Evolutionary conservation across 2,329 filamentous ascomycete species (phyloP).

Genomic region (Aspergillus niger): DNA sequence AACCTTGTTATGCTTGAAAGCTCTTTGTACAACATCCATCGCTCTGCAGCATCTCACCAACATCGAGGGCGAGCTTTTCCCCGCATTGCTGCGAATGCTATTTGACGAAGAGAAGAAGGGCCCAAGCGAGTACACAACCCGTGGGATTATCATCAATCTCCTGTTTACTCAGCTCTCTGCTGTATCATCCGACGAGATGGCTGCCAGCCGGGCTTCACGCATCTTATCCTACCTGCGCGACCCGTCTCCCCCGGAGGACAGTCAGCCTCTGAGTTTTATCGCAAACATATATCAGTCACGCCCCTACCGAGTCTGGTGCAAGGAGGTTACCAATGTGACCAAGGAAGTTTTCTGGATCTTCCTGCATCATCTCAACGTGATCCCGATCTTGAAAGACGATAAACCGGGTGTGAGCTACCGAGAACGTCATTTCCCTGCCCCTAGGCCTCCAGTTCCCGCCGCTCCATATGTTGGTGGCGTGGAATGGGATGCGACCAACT

Average conservation of each 20-base stretch:
- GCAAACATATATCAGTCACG: conserved; percentile 83
- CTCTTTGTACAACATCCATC: conserved; percentile 84
- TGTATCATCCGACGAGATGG: conserved; percentile 62
- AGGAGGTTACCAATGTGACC: conserved; percentile 87
- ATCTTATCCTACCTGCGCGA: conserved; percentile 80
- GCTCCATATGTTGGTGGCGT: conserved; percentile 96
- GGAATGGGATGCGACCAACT: conserved; percentile 98
- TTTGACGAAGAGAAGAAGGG: conserved; percentile 99
- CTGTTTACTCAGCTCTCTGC: conserved; percentile 84
- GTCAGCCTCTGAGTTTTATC: conserved; percentile 80
- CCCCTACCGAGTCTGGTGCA: conserved; percentile 91
- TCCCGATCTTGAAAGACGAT: conserved; percentile 54
- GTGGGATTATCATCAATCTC: conserved; percentile 84
- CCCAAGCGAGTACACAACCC: conserved; percentile 92
- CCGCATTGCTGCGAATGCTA: conserved; percentile 80
- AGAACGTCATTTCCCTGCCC: conserved; percentile 75
- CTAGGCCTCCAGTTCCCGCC: conserved; percentile 85
- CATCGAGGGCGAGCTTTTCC: conserved; percentile 80
- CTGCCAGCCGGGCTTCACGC: conserved; percentile 65
- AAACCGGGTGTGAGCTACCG: conserved; percentile 38
- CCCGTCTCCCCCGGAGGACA: conserved; percentile 71
- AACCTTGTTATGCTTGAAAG: conserved; percentile 88
- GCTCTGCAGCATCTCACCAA: conserved; percentile 79
- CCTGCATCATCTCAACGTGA: conserved; percentile 86
- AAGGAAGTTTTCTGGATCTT: conserved; percentile 99